Evolutionary conservation across 805 yeast species (phyloP).

Genomic region (Hanseniaspora meyeri): DNA sequence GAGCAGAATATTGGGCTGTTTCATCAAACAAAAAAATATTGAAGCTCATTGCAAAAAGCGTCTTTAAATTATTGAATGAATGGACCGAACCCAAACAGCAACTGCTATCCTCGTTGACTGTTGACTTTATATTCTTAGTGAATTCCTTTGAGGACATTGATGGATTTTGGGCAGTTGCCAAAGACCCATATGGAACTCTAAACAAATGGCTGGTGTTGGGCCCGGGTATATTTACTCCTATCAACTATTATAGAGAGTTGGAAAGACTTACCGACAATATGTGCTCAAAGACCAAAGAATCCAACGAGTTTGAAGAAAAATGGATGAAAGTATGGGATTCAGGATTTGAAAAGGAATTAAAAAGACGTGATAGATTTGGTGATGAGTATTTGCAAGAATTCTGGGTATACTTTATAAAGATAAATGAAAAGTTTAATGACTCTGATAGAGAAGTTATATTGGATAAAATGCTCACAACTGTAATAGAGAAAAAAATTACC

Average conservation of each 20-base stretch:
- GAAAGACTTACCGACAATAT: constrained; percentile 15
- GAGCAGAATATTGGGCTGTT: constrained; percentile 14
- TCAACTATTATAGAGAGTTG: constrained; percentile 34
- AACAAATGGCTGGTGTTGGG: constrained; percentile 40
- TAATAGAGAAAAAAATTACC: not conserved
- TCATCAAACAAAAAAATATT: constrained; percentile 21
- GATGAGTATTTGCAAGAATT: constrained; percentile 26
- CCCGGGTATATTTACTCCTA: constrained; percentile 37
- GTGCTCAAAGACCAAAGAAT: constrained; percentile 13
- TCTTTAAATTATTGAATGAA: constrained; percentile 20
- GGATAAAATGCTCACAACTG: not conserved
- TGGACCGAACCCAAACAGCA: constrained; percentile 24
- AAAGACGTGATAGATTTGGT: constrained; percentile 20
- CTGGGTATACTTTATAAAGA: constrained; percentile 25
- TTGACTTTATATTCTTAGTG: constrained; percentile 40
- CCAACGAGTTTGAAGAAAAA: constrained; percentile 13
- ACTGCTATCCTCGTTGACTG: constrained; percentile 30
- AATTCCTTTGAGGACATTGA: constrained; percentile 34
- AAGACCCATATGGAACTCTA: constrained; percentile 36
- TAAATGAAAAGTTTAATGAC: constrained; percentile 21
- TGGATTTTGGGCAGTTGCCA: constrained; percentile 44
- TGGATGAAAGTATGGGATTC: constrained; percentile 25
- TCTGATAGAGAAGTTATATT: not conserved
- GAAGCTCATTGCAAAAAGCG: constrained; percentile 26
- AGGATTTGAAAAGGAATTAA: constrained; percentile 22